phyloP scores from a whole-genome alignment of 345 rosid species.

The Turnera subulata region DNA sequence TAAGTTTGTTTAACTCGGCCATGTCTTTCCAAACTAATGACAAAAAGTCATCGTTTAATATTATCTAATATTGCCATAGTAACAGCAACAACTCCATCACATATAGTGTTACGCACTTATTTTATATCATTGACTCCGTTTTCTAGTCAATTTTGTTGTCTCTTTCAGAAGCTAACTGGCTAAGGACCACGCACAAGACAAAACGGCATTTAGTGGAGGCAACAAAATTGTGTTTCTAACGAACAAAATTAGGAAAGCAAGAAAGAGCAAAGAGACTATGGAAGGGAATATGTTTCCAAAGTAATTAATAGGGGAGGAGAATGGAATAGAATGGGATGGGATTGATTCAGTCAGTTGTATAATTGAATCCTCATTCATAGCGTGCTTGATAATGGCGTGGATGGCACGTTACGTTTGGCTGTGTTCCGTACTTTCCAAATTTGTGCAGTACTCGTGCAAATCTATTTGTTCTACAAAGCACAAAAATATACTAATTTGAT shows the following conservation, averaged over 20 bases:
- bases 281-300: too few relatives aligned
- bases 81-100: constrained; percentile 24
- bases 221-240: neutral
- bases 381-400: too few relatives aligned
- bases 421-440: too few relatives aligned
- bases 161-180: neutral
- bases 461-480: too few relatives aligned
- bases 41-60: constrained; percentile 8
- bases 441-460: too few relatives aligned
- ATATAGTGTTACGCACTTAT: constrained; percentile 1
- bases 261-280: neutral
- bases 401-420: too few relatives aligned
- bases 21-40: constrained; percentile 7
- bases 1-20: constrained; percentile 24
- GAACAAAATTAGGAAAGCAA: neutral
- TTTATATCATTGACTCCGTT: constrained; percentile 17
- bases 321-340: too few relatives aligned
- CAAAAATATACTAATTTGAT: too few relatives aligned
- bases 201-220: constrained; percentile 4
- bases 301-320: too few relatives aligned
- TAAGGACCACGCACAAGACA: constrained; percentile 10
- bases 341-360: too few relatives aligned
- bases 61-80: neutral
- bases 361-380: too few relatives aligned
- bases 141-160: neutral